A percentile compares a stretch with the other conserved stretches of the same genome.
These are phyloP conservation scores for Pleurotus giganteus DNA, from an alignment of 768 basidiomycete genomes.

Conservation along the genomic window DNA sequence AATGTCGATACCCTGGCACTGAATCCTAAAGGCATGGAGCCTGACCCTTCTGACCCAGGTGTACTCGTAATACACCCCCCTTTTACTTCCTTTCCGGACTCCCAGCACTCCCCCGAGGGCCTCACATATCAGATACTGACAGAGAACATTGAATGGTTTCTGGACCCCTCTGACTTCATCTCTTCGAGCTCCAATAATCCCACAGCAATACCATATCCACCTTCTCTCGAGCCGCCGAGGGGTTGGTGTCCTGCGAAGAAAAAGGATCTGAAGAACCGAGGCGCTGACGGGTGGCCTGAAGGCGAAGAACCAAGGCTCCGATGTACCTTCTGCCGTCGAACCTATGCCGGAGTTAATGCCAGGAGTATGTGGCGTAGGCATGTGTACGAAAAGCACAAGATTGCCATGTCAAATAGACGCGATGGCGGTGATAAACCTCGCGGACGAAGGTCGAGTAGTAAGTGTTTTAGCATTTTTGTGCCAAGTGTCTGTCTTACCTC, in stretches of 20 bases:
- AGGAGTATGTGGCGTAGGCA: conserved; percentile 92
- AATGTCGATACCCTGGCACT: conserved; percentile 41
- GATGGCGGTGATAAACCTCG: conserved; percentile 66
- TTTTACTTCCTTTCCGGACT: conserved; percentile 63
- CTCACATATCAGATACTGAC: conserved; percentile 71
- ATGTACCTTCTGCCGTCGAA: conserved; percentile 82
- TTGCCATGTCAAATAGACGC: conserved; percentile 84
- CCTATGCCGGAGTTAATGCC: conserved; percentile 83
- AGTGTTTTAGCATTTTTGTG: conserved; percentile 23
- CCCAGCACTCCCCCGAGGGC: conserved; percentile 60
- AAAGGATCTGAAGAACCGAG: conserved; percentile 70
- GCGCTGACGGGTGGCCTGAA: conserved; percentile 72
- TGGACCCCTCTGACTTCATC: conserved; percentile 66
- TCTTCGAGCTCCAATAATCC: conserved; percentile 42
- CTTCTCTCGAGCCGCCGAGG: conserved; percentile 76
- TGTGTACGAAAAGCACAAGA: conserved; percentile 88
- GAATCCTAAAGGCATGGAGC: conserved; percentile 62
- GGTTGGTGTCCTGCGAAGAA: conserved; percentile 89
- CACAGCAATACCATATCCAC: conserved; percentile 66
- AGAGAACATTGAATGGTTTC: conserved; percentile 79
- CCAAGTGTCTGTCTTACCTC: conserved; percentile 19
- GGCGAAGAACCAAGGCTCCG: conserved; percentile 77
- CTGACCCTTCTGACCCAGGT: conserved; percentile 60
- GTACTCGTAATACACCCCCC: conserved; percentile 75
- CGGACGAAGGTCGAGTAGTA: conserved; percentile 61